These are phyloP conservation scores for Aspergillus steynii DNA, from an alignment of 495 filamentous ascomycete species.

Conservation along the genomic window DNA sequence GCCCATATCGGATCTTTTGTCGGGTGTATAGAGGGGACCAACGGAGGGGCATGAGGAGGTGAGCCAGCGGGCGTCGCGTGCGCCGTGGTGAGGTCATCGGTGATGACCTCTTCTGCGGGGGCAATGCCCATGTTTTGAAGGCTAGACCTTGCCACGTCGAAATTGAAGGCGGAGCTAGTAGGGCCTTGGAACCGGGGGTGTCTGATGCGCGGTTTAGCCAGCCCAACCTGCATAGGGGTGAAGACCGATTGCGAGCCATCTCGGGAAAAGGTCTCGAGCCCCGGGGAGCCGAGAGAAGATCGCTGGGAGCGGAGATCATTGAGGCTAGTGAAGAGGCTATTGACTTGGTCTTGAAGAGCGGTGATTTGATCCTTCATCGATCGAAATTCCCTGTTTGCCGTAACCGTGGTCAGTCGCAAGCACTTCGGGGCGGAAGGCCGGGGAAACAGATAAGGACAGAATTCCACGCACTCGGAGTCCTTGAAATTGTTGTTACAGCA, in stretches of 20 bases:
- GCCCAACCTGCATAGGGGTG: constrained; percentile 33
- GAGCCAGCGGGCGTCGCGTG: constrained; percentile 54
- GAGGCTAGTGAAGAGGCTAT: constrained; percentile 68
- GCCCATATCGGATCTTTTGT: constrained; percentile 75
- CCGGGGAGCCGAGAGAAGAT: constrained; percentile 35
- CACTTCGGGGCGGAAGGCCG: background rate
- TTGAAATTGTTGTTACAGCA: constrained; percentile 82
- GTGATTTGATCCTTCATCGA: constrained; percentile 73
- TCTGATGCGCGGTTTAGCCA: constrained; percentile 39
- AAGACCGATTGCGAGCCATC: constrained; percentile 41
- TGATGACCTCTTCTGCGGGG: constrained; percentile 53
- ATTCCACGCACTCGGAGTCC: constrained; percentile 65
- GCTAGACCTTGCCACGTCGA: constrained; percentile 84
- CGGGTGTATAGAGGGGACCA: constrained; percentile 37
- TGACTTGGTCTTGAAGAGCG: constrained; percentile 81
- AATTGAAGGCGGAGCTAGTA: constrained; percentile 81
- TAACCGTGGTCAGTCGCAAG: constrained; percentile 13
- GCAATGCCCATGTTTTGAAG: constrained; percentile 85
- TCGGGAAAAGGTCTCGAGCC: constrained; percentile 38
- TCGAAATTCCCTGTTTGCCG: constrained; percentile 66
- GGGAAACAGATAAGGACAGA: background rate
- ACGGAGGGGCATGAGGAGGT: constrained; percentile 37
- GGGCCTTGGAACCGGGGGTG: constrained; percentile 79
- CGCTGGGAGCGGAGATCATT: constrained; percentile 58
- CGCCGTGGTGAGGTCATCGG: constrained; percentile 55